Evolutionary conservation across 805 yeast species (phyloP).

Genomic region (Kazachstania martiniae): DNA sequence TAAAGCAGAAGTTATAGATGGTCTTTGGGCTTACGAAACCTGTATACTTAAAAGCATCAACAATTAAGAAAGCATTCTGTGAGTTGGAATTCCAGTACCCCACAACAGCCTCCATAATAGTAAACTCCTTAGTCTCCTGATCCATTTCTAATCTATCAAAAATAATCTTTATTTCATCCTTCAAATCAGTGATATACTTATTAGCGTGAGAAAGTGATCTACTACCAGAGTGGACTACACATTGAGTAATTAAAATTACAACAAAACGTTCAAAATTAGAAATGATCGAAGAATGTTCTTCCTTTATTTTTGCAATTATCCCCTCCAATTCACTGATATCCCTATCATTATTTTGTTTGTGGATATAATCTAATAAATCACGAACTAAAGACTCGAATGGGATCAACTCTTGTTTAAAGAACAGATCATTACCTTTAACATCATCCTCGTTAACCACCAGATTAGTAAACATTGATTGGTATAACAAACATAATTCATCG

Average conservation of each 20-base stretch:
- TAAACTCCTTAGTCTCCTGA: conserved; percentile 26
- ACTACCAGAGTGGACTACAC: conserved; percentile 73
- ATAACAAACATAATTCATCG: conserved; percentile 31
- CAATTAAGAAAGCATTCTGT: conserved; percentile 50
- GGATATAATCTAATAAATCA: conserved; percentile 30
- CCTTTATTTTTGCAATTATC: conserved; percentile 23
- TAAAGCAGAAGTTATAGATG: conserved; percentile 35
- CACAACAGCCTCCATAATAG: conserved; percentile 46
- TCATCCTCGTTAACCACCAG: conserved; percentile 19
- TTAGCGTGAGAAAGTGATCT: conserved; percentile 75
- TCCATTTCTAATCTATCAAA: conserved; percentile 23
- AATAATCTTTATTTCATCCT: conserved; percentile 28
- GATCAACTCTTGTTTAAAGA: conserved; percentile 29
- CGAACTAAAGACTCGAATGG: conserved; percentile 30
- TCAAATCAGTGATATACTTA: conserved; percentile 38
- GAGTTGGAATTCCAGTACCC: conserved; percentile 58
- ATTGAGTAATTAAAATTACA: conserved; percentile 54
- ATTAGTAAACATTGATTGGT: conserved; percentile 21
- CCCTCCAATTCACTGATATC: conserved; percentile 23
- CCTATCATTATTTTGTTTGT: conserved; percentile 25
- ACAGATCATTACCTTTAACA: conserved; percentile 29
- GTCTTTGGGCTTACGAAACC: conserved; percentile 33
- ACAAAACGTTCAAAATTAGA: conserved; percentile 35
- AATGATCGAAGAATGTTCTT: conserved; percentile 21
- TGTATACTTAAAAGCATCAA: conserved; percentile 40